phyloP scores from a whole-genome alignment of 306 rosid species.

The Rosa persica region DNA sequence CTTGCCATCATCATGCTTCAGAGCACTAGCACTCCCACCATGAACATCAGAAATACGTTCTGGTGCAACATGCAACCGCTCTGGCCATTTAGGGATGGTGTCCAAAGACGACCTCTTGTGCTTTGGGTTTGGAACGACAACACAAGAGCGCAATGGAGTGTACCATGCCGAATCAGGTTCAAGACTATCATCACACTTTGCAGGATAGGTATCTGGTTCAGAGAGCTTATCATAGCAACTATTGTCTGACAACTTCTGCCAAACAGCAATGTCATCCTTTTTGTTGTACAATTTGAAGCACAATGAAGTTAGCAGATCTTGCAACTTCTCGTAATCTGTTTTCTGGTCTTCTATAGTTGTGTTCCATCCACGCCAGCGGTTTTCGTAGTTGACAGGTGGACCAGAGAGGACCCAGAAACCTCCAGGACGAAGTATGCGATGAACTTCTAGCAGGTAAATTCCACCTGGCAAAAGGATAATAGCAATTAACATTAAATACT shows the following conservation, averaged over 20 bases:
- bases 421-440: slow-evolving; percentile 95
- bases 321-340: slow-evolving; percentile 77
- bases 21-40: slow-evolving; percentile 59
- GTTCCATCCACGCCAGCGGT: slow-evolving; percentile 95
- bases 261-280: slow-evolving; percentile 90
- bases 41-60: slow-evolving; percentile 56
- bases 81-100: slow-evolving; percentile 76
- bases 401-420: slow-evolving; percentile 98
- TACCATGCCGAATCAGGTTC: slow-evolving; percentile 97
- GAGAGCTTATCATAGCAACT: slow-evolving; percentile 67
- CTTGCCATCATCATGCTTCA: slow-evolving; percentile 72
- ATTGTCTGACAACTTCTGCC: slow-evolving; percentile 76
- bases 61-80: slow-evolving; percentile 61
- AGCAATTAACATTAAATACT: background rate
- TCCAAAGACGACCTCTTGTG: slow-evolving; percentile 53
- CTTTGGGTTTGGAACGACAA: slow-evolving; percentile 69
- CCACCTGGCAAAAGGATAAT: slow-evolving; percentile 60
- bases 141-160: slow-evolving; percentile 86
- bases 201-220: slow-evolving; percentile 59
- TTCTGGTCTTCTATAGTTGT: slow-evolving; percentile 83
- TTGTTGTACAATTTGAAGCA: slow-evolving; percentile 88
- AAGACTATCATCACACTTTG: slow-evolving; percentile 86
- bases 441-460: slow-evolving; percentile 78
- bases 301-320: slow-evolving; percentile 68
- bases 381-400: slow-evolving; percentile 90